phyloP scores from a whole-genome alignment of 306 rosid species.

The Cotoneaster glaucophyllus region DNA sequence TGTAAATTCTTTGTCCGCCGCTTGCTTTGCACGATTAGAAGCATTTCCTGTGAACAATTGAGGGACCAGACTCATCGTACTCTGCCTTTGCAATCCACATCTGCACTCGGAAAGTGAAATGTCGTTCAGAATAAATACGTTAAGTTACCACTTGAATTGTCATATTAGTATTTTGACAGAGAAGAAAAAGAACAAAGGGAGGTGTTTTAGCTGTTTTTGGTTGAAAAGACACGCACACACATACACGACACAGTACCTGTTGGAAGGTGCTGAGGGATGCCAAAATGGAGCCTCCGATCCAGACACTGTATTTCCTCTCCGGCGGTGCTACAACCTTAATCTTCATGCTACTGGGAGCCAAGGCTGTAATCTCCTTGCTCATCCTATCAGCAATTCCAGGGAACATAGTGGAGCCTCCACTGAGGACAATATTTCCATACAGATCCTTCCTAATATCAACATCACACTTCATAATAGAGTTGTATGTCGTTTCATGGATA shows the following conservation, averaged over 20 bases:
- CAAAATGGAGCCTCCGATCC: conserved; percentile 97
- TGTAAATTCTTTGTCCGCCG: conserved; percentile 34
- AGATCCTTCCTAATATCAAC: conserved; percentile 97
- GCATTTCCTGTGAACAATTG: conserved; percentile 98
- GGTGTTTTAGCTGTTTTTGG: neutral
- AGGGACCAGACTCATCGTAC: conserved; percentile 93
- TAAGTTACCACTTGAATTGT: neutral
- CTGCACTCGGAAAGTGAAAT: conserved; percentile 30
- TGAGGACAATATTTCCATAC: conserved; percentile 85
- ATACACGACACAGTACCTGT: conserved; percentile 47
- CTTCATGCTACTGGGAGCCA: conserved; percentile 96
- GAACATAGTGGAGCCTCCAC: conserved; percentile 97
- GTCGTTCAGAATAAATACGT: neutral
- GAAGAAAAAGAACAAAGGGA: neutral
- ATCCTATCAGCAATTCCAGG: conserved; percentile 97
- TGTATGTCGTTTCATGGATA: conserved; percentile 93
- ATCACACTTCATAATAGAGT: conserved; percentile 97
- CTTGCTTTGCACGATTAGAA: conserved; percentile 49
- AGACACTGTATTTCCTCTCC: conserved; percentile 93
- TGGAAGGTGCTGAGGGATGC: conserved; percentile 99
- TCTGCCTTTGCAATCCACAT: conserved; percentile 99
- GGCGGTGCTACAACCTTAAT: conserved; percentile 97
- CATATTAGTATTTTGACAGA: neutral
- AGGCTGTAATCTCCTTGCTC: conserved; percentile 94
- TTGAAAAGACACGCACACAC: neutral